Evolutionary conservation across 331 rosid genomes (phyloP).

Genomic region (Arachis monticola): DNA sequence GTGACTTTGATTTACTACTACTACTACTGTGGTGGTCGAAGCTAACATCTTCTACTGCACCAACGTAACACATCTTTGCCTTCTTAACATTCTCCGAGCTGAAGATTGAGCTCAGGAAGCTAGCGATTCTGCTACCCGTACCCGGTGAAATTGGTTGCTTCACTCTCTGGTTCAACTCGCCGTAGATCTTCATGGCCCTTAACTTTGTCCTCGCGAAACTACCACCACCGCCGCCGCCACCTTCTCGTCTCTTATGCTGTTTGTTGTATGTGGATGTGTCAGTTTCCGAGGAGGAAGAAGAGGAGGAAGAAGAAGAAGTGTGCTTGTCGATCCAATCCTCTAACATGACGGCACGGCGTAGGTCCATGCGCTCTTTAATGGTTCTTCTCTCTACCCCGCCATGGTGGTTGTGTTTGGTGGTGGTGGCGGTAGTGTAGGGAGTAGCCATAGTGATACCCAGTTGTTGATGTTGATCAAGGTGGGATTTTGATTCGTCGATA

Average conservation of each 20-base stretch:
- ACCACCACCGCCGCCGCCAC: neutral
- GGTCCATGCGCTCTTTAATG: constrained; percentile 46
- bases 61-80: constrained; percentile 87
- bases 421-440: constrained; percentile 22
- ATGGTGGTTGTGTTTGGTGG: constrained; percentile 41
- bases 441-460: neutral
- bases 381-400: constrained; percentile 17
- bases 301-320: constrained; percentile 35
- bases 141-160: constrained; percentile 90
- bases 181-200: constrained; percentile 44
- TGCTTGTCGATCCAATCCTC: constrained; percentile 70
- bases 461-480: constrained; percentile 40
- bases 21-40: constrained; percentile 34
- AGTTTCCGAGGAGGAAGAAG: constrained; percentile 68
- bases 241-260: constrained; percentile 22
- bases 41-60: constrained; percentile 74
- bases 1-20: constrained; percentile 42
- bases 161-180: constrained; percentile 58
- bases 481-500: constrained; percentile 58
- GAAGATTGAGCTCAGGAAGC: constrained; percentile 77
- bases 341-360: constrained; percentile 56
- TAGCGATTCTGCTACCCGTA: constrained; percentile 67
- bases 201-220: constrained; percentile 61
- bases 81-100: constrained; percentile 74
- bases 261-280: constrained; percentile 47